Evolutionary conservation across 108 stramenopile genomes (phyloP).

Genomic region (Bacterosira constricta): DNA sequence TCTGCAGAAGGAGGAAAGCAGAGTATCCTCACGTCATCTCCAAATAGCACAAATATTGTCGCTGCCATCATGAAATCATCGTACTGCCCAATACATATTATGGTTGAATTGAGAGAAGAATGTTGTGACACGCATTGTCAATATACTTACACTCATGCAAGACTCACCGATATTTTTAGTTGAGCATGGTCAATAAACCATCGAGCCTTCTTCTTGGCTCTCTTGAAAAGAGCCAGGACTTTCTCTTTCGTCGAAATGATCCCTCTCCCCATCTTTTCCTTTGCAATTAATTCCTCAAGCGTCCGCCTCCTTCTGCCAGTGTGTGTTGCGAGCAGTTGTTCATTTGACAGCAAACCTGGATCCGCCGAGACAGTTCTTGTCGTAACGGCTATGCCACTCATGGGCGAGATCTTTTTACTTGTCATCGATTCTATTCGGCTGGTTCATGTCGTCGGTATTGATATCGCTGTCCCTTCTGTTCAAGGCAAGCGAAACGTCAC

Average conservation of each 20-base stretch:
- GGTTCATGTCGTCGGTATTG: not conserved
- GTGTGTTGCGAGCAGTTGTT: constrained; percentile 41
- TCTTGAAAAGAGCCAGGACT: not conserved
- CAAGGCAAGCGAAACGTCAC: too few species aligned
- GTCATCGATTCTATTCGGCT: not conserved
- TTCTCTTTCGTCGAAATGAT: not conserved
- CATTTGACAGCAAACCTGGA: constrained; percentile 52
- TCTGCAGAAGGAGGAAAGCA: constrained; percentile 54
- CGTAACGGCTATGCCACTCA: too few species aligned
- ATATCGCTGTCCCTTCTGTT: not conserved
- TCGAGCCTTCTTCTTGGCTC: constrained; percentile 23
- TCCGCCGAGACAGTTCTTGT: constrained; percentile 59
- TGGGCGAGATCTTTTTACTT: constrained; percentile 14
- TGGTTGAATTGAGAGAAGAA: too few species aligned
- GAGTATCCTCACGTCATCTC: constrained; percentile 57
- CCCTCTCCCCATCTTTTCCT: constrained; percentile 14
- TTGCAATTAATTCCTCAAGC: constrained; percentile 41
- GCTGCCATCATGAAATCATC: constrained; percentile 65
- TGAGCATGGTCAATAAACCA: constrained; percentile 55
- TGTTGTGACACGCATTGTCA: not conserved
- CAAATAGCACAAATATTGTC: constrained; percentile 71
- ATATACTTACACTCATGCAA: too few species aligned
- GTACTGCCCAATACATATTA: constrained; percentile 40
- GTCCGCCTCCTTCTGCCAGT: constrained; percentile 29
- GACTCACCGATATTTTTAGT: constrained; percentile 57